These are phyloP conservation scores for Osmozyma mogii DNA, from an alignment of 805 yeast genomes.

Conservation along the genomic window DNA sequence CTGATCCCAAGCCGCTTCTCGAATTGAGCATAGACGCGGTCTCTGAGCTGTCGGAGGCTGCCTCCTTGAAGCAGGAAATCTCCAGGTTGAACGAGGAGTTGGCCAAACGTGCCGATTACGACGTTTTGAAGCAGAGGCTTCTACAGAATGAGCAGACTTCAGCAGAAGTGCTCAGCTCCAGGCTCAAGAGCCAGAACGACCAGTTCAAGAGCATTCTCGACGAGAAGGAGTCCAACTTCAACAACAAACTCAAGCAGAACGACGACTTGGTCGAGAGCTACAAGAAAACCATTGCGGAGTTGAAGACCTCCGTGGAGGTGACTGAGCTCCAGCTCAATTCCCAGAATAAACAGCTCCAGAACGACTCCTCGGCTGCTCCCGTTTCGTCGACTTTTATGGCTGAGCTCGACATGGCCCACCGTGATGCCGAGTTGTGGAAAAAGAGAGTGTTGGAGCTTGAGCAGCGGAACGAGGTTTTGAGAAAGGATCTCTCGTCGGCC, in stretches of 20 bases:
- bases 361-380: slow-evolving; percentile 21
- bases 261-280: slow-evolving; percentile 44
- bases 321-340: slow-evolving; percentile 49
- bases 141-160: slow-evolving; percentile 53
- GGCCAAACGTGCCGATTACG: slow-evolving; percentile 68
- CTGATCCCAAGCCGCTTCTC: slow-evolving; percentile 82
- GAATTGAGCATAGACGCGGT: slow-evolving; percentile 64
- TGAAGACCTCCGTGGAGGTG: slow-evolving; percentile 58
- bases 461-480: slow-evolving; percentile 66
- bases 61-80: slow-evolving; percentile 43
- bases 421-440: slow-evolving; percentile 69
- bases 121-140: slow-evolving; percentile 57
- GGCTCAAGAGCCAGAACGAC: slow-evolving; percentile 62
- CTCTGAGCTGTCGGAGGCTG: slow-evolving; percentile 44
- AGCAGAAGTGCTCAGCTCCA: slow-evolving; percentile 45
- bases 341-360: slow-evolving; percentile 35
- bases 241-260: slow-evolving; percentile 44
- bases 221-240: slow-evolving; percentile 70
- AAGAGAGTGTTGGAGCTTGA: slow-evolving; percentile 64
- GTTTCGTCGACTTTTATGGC: no score
- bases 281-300: slow-evolving; percentile 51
- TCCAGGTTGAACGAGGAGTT: slow-evolving; percentile 48
- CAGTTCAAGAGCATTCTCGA: slow-evolving; percentile 62
- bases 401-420: slow-evolving; percentile 58
- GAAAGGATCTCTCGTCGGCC: slow-evolving; percentile 52